These are phyloP conservation scores for Cutaneotrichosporon cyanovorans DNA, from an alignment of 1,284 basidiomycete species.

Conservation along the genomic window DNA sequence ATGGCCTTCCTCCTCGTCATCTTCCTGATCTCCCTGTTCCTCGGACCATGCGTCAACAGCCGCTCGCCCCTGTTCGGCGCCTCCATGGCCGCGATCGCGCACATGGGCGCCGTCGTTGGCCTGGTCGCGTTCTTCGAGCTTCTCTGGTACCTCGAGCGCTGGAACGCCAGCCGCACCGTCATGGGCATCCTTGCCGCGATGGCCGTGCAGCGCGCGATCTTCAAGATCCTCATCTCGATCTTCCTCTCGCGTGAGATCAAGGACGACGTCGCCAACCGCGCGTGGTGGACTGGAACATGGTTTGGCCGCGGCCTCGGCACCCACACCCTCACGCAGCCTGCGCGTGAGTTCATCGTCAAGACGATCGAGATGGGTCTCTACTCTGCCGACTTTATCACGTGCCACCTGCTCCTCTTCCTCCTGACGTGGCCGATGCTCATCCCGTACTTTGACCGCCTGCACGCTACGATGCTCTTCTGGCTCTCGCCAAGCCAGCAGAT, in stretches of 20 bases:
- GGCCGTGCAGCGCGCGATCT: constrained; percentile 77
- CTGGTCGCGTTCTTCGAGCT: constrained; percentile 91
- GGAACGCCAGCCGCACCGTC: constrained; percentile 85
- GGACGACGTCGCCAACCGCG: constrained; percentile 91
- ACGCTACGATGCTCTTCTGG: constrained; percentile 74
- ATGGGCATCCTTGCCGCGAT: constrained; percentile 80
- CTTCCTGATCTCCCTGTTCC: constrained; percentile 83
- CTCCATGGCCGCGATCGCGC: constrained; percentile 79
- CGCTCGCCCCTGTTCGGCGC: constrained; percentile 80
- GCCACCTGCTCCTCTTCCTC: constrained; percentile 60
- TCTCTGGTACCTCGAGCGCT: constrained; percentile 86
- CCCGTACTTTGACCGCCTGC: constrained; percentile 76
- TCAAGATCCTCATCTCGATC: constrained; percentile 85
- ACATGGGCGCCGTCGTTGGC: constrained; percentile 69
- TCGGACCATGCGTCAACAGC: constrained; percentile 75
- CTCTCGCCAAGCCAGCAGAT: constrained; percentile 69
- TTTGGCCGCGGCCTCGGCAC: constrained; percentile 82
- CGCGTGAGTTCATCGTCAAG: constrained; percentile 91
- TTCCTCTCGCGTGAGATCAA: constrained; percentile 94
- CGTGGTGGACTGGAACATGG: constrained; percentile 95
- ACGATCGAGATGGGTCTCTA: constrained; percentile 93
- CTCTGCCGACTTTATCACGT: constrained; percentile 64
- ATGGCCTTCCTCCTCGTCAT: constrained; percentile 70
- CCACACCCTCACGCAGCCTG: constrained; percentile 85
- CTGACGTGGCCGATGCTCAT: constrained; percentile 73